Conservation (phyloP, 73 alveolate genomes). For the Urostyla sp. region DNA sequence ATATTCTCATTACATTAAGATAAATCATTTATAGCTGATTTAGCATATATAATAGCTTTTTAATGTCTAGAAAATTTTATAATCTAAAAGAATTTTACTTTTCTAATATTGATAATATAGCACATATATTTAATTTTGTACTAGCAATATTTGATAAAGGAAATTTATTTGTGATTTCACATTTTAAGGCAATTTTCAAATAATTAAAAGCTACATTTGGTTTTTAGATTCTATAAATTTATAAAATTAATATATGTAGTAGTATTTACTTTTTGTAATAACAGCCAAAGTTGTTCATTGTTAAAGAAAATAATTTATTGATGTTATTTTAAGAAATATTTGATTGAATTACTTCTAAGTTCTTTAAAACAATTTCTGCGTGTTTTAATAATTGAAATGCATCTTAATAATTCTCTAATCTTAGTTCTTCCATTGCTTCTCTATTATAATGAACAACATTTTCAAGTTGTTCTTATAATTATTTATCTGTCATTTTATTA, state of each 20-base stretch:
- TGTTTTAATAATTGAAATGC: neutral
- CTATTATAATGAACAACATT: conserved; percentile 1
- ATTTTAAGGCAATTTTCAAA: conserved; percentile 47
- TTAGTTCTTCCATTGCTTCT: conserved; percentile 34
- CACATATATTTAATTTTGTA: conserved; percentile 75
- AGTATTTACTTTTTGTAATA: conserved; percentile 68
- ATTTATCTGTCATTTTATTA: too few species aligned
- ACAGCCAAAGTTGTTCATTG: conserved; percentile 75
- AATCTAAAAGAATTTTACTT: conserved; percentile 22
- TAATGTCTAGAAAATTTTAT: conserved; percentile 26
- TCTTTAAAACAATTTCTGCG: conserved; percentile 3
- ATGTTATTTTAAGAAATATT: neutral
- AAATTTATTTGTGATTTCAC: conserved; percentile 3
- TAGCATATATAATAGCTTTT: conserved; percentile 46
- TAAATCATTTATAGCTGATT: conserved; percentile 50
- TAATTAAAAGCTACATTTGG: conserved; percentile 67
- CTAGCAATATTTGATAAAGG: conserved; percentile 52
- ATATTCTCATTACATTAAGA: neutral
- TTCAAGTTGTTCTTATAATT: too few species aligned
- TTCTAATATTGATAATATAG: conserved; percentile 58
- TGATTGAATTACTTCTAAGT: neutral
- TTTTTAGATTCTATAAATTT: conserved; percentile 40
- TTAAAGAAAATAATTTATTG: conserved; percentile 51
- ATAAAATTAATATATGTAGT: neutral
- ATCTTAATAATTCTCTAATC: conserved; percentile 22